Conservation (phyloP, 2,329 filamentous ascomycete species). For the Tolypocladium sp. region DNA sequence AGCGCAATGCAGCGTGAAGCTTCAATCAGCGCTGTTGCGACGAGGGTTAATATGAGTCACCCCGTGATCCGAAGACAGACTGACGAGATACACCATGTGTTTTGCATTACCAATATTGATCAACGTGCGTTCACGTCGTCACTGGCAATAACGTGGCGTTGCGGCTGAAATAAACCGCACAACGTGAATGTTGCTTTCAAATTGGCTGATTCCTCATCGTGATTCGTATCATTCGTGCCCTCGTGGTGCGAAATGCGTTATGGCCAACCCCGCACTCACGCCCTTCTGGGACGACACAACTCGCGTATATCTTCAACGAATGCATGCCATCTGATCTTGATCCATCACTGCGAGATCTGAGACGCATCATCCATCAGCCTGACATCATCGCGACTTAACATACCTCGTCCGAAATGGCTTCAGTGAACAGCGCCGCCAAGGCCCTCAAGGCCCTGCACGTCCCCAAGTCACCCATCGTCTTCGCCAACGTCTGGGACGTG, state of each 20-base stretch:
- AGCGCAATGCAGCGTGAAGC: too few species aligned
- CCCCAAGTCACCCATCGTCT: conserved; percentile 39
- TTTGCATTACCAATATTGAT: too few species aligned
- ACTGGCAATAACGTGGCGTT: not conserved
- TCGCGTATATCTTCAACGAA: not conserved
- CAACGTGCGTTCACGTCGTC: not conserved
- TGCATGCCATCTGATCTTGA: not conserved
- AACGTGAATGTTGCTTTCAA: not conserved
- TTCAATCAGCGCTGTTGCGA: too few species aligned
- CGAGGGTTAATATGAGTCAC: too few species aligned
- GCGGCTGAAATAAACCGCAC: not conserved
- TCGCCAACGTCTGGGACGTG: conserved; percentile 48
- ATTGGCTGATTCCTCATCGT: not conserved
- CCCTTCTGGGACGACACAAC: not conserved
- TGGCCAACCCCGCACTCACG: not conserved
- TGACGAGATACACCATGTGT: not conserved
- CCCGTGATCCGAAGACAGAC: too few species aligned
- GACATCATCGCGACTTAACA: not conserved
- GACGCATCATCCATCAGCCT: not conserved
- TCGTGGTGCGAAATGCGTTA: not conserved
- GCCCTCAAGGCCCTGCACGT: conserved; percentile 35
- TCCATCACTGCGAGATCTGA: too few species aligned
- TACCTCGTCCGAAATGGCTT: not conserved
- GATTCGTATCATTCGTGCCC: too few species aligned
- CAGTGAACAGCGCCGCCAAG: conserved; percentile 20